Percentiles rank a stretch among this genome's conserved stretches.
Evolutionary conservation across 106 monocot species (phyloP).

Genomic region (Phalaenopsis aphrodite): DNA sequence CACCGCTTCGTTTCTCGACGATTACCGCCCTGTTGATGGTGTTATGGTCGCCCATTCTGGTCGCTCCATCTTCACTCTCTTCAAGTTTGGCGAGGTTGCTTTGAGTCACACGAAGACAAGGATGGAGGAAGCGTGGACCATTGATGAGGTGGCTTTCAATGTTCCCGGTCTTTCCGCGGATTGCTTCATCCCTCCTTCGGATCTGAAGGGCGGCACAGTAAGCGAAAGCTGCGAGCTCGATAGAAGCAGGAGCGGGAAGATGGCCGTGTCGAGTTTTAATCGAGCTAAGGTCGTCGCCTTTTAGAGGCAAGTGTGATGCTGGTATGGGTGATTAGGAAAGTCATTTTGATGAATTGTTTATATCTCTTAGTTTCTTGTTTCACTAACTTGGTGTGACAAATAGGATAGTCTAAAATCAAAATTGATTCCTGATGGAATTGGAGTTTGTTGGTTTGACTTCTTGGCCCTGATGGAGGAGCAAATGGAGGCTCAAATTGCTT

Average conservation of each 20-base stretch:
- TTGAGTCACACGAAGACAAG: slow-evolving; percentile 53
- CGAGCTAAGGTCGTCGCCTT: slow-evolving; percentile 57
- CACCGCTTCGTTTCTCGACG: slow-evolving; percentile 40
- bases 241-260: slow-evolving; percentile 37
- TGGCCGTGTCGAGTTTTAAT: slow-evolving; percentile 10
- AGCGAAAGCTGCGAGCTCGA: slow-evolving; percentile 46
- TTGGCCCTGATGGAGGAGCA: not conserved
- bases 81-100: slow-evolving; percentile 43
- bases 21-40: slow-evolving; percentile 46
- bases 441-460: slow-evolving; percentile 8
- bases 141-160: slow-evolving; percentile 58
- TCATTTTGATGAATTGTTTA: not conserved
- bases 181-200: slow-evolving; percentile 59
- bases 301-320: slow-evolving; percentile 33
- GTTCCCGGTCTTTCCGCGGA: slow-evolving; percentile 57
- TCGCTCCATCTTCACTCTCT: slow-evolving; percentile 40
- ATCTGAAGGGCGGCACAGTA: slow-evolving; percentile 25
- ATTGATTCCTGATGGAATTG: slow-evolving; percentile 1
- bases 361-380: slow-evolving; percentile 4
- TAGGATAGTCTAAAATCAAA: not conserved
- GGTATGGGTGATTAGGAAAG: not conserved
- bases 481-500: not conserved
- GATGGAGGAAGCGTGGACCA: slow-evolving; percentile 62
- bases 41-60: slow-evolving; percentile 62
- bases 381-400: not conserved